phyloP scores from a whole-genome alignment of 2,329 filamentous ascomycete species.

The Aureobasidium sp. region DNA sequence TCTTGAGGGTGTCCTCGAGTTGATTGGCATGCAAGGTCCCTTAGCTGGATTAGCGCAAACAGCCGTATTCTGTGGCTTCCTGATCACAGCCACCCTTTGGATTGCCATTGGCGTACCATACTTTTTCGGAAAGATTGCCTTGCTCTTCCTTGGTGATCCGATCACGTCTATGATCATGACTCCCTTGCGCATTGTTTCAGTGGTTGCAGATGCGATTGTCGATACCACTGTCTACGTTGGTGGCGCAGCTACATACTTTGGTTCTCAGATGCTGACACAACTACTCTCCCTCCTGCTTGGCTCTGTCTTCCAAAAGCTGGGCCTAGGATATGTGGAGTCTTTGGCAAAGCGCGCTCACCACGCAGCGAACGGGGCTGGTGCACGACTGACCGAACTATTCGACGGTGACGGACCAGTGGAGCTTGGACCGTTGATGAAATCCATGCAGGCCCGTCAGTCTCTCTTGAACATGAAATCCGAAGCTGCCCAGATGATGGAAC shows the following conservation, averaged over 20 bases:
- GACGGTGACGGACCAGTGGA: conserved; percentile 7
- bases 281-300: neutral
- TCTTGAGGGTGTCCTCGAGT: conserved; percentile 89
- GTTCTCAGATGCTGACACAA: neutral
- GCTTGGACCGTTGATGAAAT: conserved; percentile 12
- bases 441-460: conserved; percentile 17
- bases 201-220: conserved; percentile 69
- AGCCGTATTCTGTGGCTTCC: conserved; percentile 83
- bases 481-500: neutral
- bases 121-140: conserved; percentile 76
- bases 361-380: neutral
- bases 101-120: conserved; percentile 87
- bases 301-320: neutral
- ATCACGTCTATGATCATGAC: conserved; percentile 58
- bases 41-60: conserved; percentile 88
- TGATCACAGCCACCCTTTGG: conserved; percentile 81
- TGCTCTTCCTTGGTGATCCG: conserved; percentile 75
- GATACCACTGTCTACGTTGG: conserved; percentile 63
- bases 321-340: neutral
- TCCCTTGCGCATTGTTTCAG: conserved; percentile 65
- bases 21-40: conserved; percentile 93
- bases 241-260: conserved; percentile 17
- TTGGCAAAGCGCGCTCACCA: conserved; percentile 4
- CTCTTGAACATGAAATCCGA: conserved; percentile 11
- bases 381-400: neutral